Evolutionary conservation across 331 rosid species (phyloP), one percentile per base, ranked within the genome.

Genomic region (Telfairia occidentalis): DNA sequence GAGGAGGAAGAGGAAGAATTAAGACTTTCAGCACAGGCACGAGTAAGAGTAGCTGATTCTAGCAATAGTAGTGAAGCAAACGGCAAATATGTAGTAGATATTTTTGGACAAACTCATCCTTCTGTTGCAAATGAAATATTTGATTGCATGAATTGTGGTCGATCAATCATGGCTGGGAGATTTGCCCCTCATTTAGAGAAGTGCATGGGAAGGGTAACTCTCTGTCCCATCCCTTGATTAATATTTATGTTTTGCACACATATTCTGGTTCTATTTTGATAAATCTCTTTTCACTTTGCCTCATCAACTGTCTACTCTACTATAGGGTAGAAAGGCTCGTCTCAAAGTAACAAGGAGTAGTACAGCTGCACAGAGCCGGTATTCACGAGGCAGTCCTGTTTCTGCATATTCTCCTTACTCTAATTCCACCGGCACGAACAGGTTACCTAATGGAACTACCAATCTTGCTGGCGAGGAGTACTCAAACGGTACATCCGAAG

Each of bases 111-210:
- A 83, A 87, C 81, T 30, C 99, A 92, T 85, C 97, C 99, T 71
- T 21, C 97, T 4, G 90, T 95, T 24, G 99, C 99, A 35, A 85
- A 64, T 70, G 97, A 95, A 57, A 75, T 90, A 80, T 90, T 95
- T 57, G 87, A 85, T 10, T 95, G 99, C 88, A 90, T 95, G 99
- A 95, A 95, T 70, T 95, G 99, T 64, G 83, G 90, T 73, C 87
- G 99, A 54, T 55, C 96, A 40, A 85, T 92, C 63, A 66, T 84
- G 80, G 99, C 99, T 34, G 99, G 99, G 73, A 92, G 88, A 83
- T 95, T 95, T 78, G 99, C 99, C 66, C 99, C 99, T 81, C 99
- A 95, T 84, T 74, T 95, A 77, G 99, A 95, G 81, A 95, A 95
- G 85, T 95, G 99, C 87, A 95, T 95, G 99, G 99, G 99, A 66